Evolutionary conservation across 345 rosid species (phyloP), one percentile per base, ranked within the genome.

Genomic region (Microthlaspi erraticum): DNA sequence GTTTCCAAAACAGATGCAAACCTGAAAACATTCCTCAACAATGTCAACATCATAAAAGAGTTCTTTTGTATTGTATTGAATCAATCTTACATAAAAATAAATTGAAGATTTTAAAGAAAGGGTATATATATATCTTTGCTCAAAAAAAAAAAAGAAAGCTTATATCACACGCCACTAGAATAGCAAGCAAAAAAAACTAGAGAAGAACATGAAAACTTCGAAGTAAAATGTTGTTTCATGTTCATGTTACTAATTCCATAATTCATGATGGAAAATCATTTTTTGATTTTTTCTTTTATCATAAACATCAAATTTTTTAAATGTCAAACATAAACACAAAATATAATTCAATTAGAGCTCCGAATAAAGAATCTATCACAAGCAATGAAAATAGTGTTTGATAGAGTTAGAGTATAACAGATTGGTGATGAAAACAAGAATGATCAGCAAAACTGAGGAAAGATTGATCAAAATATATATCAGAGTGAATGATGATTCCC

Each of bases 1-100:
- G 79, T 87, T 90, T 59, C 84, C 91, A 59, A 92, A 95, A 87
- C 99, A 95, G 71, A 83, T 78, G 74, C 87, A 78, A 69, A 95
- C 98, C 98, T 95, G 83, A 42, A 45, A 57, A 54, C 29, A 36
- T 57, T 36, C 61, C 44, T 57, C 61, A 57, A 57, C 61, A 17
- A 10, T 18, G 44, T 57, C 44, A 56, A 53, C 6, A 19, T 32
- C 59, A 54, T 54, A 14, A 42, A 1, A 12, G 55, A 50, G 33
- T 32, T 19, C 19, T 26, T 39, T 36, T 14, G 0, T 7, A 49
- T 29, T 8, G 55, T 49, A 23, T 26, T 7, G 10, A 53, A 53
- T 29, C 8, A 23, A 12, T 12, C 7, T 51, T 29, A 14, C 8
- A 17, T 53, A 52, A 29, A 29, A 7, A 29, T 10, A 52, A 29